Evolutionary conservation across 169 alveolate genomes (phyloP).

Genomic region (Amoebophrya sp.): DNA sequence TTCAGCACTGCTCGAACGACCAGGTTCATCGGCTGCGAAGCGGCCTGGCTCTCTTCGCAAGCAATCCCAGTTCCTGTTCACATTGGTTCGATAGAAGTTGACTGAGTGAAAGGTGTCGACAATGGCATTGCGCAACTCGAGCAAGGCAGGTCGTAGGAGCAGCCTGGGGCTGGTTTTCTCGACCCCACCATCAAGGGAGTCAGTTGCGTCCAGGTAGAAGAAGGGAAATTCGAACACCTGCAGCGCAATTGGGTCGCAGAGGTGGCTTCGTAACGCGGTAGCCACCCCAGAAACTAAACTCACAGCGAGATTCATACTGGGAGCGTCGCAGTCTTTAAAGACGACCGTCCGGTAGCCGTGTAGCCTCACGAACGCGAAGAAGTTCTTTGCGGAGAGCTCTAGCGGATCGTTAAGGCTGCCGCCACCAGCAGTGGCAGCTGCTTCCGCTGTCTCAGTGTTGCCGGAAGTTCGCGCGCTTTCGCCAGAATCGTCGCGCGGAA

Average conservation of each 20-base stretch:
- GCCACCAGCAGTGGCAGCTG: no score
- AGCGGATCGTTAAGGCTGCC: no score
- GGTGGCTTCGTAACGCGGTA: background rate
- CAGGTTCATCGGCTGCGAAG: background rate
- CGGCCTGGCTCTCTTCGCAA: background rate
- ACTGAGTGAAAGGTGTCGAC: background rate
- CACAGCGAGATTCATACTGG: background rate
- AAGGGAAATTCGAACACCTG: background rate
- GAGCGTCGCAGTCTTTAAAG: background rate
- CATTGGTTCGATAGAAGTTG: background rate
- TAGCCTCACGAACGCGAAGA: no score
- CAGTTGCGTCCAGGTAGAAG: background rate
- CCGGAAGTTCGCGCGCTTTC: no score
- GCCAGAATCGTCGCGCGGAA: no score
- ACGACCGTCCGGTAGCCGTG: background rate
- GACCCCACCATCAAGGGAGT: background rate
- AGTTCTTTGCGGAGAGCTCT: no score
- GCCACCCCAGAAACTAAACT: background rate
- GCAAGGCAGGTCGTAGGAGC: background rate
- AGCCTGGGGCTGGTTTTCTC: background rate
- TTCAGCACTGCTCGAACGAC: background rate
- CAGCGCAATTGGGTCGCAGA: background rate
- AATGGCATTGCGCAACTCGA: background rate
- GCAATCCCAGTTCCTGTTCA: background rate
- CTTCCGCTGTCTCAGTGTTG: no score